Percentiles rank a stretch among this genome's conserved stretches.
phyloP scores from a whole-genome alignment of 2,329 filamentous ascomycete genomes.

The Exophiala spinifera region DNA sequence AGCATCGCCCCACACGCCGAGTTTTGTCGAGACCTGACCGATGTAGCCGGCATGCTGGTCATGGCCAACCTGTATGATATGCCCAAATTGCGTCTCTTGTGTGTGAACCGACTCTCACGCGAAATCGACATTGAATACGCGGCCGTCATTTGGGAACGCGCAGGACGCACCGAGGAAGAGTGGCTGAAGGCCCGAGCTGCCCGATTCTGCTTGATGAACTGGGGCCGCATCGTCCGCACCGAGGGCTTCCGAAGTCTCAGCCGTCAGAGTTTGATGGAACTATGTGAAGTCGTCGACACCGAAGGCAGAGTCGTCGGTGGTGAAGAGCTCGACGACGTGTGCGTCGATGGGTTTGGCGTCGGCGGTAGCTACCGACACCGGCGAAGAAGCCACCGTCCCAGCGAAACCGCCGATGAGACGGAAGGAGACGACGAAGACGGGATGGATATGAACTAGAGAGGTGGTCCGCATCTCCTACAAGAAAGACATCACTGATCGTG shows the following conservation, averaged over 20 bases:
- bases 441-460: slow-evolving; percentile 39
- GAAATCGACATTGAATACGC: slow-evolving; percentile 94
- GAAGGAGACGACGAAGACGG: slow-evolving; percentile 48
- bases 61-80: slow-evolving; percentile 99
- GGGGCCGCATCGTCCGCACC: slow-evolving; percentile 90
- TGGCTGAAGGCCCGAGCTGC: slow-evolving; percentile 90
- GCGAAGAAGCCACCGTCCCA: slow-evolving; percentile 30
- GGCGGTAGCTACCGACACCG: slow-evolving; percentile 32
- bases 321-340: slow-evolving; percentile 67
- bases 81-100: slow-evolving; percentile 83
- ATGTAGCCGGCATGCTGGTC: slow-evolving; percentile 90
- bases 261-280: slow-evolving; percentile 75
- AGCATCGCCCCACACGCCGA: slow-evolving; percentile 67
- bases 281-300: slow-evolving; percentile 88
- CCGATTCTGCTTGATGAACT: slow-evolving; percentile 84
- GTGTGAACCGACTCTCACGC: slow-evolving; percentile 82
- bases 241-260: slow-evolving; percentile 79
- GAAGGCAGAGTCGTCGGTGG: slow-evolving; percentile 89
- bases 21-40: slow-evolving; percentile 63
- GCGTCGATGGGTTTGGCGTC: slow-evolving; percentile 45
- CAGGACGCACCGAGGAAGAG: slow-evolving; percentile 83
- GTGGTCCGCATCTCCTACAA: neutral
- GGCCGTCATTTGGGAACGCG: slow-evolving; percentile 93
- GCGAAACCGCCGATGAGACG: slow-evolving; percentile 38
- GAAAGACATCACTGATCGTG: too few species aligned